Conservation (phyloP, 257 asterid species). For the Voacanga thouarsii region DNA sequence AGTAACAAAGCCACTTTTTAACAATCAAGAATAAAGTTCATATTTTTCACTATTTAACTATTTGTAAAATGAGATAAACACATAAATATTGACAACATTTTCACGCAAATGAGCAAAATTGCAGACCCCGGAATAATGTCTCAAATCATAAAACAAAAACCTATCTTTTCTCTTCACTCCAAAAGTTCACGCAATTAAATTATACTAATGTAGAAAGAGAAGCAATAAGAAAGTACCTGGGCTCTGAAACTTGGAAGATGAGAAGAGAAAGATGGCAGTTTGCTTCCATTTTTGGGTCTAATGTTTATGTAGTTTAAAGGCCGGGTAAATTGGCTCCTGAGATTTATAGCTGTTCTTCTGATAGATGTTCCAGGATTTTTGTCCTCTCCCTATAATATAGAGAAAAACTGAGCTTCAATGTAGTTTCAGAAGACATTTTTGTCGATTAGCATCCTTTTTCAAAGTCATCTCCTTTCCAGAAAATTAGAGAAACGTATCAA, state of each 20-base stretch:
- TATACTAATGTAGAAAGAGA: neutral
- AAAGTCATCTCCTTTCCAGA: too few relatives aligned
- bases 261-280: conserved; percentile 38
- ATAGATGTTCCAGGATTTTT: too few relatives aligned
- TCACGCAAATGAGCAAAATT: neutral
- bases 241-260: conserved; percentile 39
- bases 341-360: too few relatives aligned
- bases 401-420: too few relatives aligned
- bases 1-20: neutral
- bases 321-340: too few relatives aligned
- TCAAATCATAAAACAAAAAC: neutral
- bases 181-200: neutral
- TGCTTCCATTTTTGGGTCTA: too few relatives aligned
- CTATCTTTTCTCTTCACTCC: neutral
- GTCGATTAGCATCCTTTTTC: too few relatives aligned
- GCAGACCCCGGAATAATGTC: neutral
- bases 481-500: neutral
- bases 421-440: too few relatives aligned
- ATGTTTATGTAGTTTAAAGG: too few relatives aligned
- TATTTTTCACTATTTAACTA: neutral
- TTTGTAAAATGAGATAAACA: neutral
- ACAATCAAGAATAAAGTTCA: conserved; percentile 10
- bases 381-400: too few relatives aligned
- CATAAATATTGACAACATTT: neutral
- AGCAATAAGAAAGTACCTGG: conserved; percentile 35